A percentile compares a stretch with the other conserved stretches of the same genome.
Evolutionary conservation across 2,329 filamentous ascomycete genomes (phyloP).

Genomic region (Verticillium zaregamsianum): DNA sequence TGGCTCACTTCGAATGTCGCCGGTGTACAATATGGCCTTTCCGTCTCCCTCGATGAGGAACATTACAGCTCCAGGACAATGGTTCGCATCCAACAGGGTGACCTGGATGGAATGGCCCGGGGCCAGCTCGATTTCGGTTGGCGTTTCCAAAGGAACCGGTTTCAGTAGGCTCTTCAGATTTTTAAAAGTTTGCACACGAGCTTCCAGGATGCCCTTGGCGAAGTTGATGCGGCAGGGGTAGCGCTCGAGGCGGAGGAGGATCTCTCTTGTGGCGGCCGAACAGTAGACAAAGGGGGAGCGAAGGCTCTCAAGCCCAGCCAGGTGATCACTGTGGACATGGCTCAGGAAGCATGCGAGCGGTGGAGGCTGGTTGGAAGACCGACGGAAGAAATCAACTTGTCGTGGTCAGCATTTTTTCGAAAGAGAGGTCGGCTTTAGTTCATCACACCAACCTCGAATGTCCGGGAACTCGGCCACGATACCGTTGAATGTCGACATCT

Average conservation of each 20-base stretch:
- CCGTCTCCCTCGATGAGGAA: slow-evolving; percentile 76
- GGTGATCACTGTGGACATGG: slow-evolving; percentile 89
- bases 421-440: slow-evolving; percentile 1
- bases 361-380: slow-evolving; percentile 44
- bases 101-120: slow-evolving; percentile 69
- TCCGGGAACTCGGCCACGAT: slow-evolving; percentile 72
- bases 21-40: slow-evolving; percentile 79
- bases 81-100: slow-evolving; percentile 86
- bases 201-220: slow-evolving; percentile 71
- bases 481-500: slow-evolving; percentile 77
- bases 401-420: not conserved
- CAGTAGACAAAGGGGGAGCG: slow-evolving; percentile 85
- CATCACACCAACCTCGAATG: slow-evolving; percentile 57
- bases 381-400: slow-evolving; percentile 77
- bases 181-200: slow-evolving; percentile 68
- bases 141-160: slow-evolving; percentile 76
- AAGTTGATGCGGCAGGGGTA: slow-evolving; percentile 79
- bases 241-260: slow-evolving; percentile 76
- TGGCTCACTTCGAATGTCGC: slow-evolving; percentile 78
- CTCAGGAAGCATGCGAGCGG: slow-evolving; percentile 84
- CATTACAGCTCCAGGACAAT: slow-evolving; percentile 88
- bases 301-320: slow-evolving; percentile 73
- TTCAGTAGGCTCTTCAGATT: slow-evolving; percentile 73
- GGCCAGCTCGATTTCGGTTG: slow-evolving; percentile 69
- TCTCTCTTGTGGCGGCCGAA: slow-evolving; percentile 75